phyloP scores from a whole-genome alignment of 2,329 filamentous ascomycete genomes.

The Pseudophaeomoniella oleicola region DNA sequence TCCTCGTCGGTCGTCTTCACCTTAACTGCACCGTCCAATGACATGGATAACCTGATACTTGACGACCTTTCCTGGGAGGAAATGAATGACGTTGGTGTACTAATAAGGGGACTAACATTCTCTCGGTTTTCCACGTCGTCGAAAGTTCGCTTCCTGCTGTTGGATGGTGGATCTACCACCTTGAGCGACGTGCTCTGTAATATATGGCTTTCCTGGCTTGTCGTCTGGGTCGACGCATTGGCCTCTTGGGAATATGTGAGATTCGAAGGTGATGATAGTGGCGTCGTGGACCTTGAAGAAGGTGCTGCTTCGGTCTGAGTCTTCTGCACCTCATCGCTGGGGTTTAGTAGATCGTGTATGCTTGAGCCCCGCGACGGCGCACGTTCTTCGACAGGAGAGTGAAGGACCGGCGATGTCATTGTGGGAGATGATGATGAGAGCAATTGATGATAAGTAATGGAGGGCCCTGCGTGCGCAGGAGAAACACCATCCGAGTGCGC shows the following conservation, averaged over 20 bases:
- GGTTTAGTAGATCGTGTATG: slow-evolving; percentile 12
- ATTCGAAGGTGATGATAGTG: not conserved
- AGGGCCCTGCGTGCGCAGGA: not conserved
- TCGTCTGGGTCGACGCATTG: not conserved
- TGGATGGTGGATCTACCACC: not conserved
- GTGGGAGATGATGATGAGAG: not conserved
- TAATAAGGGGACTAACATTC: not conserved
- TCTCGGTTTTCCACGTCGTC: not conserved
- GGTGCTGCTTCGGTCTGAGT: not conserved
- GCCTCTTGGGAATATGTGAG: not conserved
- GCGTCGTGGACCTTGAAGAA: not conserved
- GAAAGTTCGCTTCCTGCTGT: slow-evolving; percentile 1
- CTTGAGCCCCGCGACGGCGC: slow-evolving; percentile 8
- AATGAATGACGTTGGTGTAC: not conserved
- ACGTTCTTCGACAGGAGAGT: slow-evolving; percentile 4
- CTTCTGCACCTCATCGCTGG: slow-evolving; percentile 1
- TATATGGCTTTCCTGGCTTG: not conserved
- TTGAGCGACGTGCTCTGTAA: not conserved
- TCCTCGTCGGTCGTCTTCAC: slow-evolving; percentile 55
- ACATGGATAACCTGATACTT: slow-evolving; percentile 63
- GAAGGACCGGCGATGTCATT: slow-evolving; percentile 4
- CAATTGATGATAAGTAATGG: not conserved
- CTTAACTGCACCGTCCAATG: slow-evolving; percentile 81
- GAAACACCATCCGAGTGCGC: not conserved
- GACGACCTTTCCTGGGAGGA: slow-evolving; percentile 19